Conservation (phyloP, 768 basidiomycete genomes). For the Amanita phalloides region DNA sequence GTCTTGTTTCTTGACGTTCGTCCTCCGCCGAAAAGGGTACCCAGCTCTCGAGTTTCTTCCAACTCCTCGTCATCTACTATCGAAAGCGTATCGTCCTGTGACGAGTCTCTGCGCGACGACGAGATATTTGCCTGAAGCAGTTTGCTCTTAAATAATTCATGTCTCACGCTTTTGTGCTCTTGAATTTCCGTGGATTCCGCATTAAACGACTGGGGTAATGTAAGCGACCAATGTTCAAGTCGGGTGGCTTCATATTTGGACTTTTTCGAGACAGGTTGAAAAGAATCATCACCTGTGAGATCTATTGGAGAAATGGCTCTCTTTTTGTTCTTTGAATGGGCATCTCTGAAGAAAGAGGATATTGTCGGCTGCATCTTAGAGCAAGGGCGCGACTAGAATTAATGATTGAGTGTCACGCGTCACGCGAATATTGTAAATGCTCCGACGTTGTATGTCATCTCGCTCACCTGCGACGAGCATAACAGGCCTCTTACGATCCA, state of each 20-base stretch:
- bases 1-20: conserved; percentile 28
- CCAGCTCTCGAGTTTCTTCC: conserved; percentile 24
- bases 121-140: conserved; percentile 24
- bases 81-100: neutral
- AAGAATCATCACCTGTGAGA: conserved; percentile 34
- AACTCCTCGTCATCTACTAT: conserved; percentile 11
- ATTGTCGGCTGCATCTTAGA: conserved; percentile 21
- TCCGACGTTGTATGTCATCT: conserved; percentile 4
- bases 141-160: conserved; percentile 37
- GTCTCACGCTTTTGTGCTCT: conserved; percentile 13
- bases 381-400: neutral
- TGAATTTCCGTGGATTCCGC: neutral
- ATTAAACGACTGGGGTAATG: conserved; percentile 4
- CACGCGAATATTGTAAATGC: neutral
- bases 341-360: conserved; percentile 26
- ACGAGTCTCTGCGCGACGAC: neutral
- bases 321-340: conserved; percentile 16
- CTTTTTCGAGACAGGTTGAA: conserved; percentile 19
- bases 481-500: neutral
- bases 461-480: conserved; percentile 7
- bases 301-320: conserved; percentile 34
- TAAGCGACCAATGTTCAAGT: conserved; percentile 12
- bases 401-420: neutral
- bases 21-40: conserved; percentile 23
- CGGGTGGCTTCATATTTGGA: conserved; percentile 11